Conservation (phyloP, 2,329 filamentous ascomycete species). For the Tricladium varicosporioides region DNA sequence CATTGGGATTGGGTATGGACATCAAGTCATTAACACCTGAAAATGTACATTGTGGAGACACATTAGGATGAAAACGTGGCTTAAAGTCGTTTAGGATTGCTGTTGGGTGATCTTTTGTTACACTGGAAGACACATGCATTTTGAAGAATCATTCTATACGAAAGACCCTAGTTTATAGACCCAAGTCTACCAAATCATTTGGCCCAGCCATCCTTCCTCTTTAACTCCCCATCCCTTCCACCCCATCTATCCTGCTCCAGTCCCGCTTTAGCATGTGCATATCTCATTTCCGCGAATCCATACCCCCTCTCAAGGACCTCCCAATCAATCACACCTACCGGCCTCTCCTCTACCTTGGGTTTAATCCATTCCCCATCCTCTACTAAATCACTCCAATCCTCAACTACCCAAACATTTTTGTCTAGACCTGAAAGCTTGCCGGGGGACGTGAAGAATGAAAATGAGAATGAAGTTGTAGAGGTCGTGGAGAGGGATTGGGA, state of each 20-base stretch:
- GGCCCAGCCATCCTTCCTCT: neutral
- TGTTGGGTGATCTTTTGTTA: too few species aligned
- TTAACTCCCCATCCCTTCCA: neutral
- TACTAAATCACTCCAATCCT: constrained; percentile 14
- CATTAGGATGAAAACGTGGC: too few species aligned
- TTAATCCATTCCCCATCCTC: constrained; percentile 23
- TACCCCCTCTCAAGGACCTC: constrained; percentile 19
- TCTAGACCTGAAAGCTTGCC: neutral
- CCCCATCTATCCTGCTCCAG: neutral
- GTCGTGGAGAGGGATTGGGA: constrained; percentile 11
- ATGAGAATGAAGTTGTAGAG: constrained; percentile 9
- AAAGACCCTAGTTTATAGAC: too few species aligned
- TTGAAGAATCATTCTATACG: too few species aligned
- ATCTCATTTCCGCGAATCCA: constrained; percentile 11
- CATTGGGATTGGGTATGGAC: too few species aligned
- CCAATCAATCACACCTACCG: constrained; percentile 26
- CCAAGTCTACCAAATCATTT: too few species aligned
- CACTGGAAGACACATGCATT: too few species aligned
- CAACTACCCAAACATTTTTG: neutral
- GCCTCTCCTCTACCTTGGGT: constrained; percentile 22
- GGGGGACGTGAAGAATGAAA: constrained; percentile 14
- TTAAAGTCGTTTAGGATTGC: too few species aligned
- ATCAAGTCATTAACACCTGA: too few species aligned
- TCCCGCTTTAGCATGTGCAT: neutral
- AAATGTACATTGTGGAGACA: too few species aligned